Conservation (phyloP, 805 yeast species). For the Wickerhamomyces strasburgensis region DNA sequence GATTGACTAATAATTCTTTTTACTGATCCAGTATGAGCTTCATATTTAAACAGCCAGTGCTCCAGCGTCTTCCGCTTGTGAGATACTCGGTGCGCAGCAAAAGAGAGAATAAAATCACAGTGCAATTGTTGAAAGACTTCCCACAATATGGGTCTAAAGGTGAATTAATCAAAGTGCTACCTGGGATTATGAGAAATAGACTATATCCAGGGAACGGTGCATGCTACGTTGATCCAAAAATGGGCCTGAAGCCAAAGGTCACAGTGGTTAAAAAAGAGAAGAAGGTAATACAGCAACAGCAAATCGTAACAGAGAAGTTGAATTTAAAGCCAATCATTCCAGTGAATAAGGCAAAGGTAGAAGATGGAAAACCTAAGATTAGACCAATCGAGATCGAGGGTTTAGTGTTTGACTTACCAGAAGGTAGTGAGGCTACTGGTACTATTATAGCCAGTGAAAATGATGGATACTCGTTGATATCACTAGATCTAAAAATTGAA, state of each 20-base stretch:
- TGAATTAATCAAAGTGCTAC: slow-evolving; percentile 67
- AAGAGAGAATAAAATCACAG: slow-evolving; percentile 52
- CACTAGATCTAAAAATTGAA: slow-evolving; percentile 18
- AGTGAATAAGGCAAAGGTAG: slow-evolving; percentile 4
- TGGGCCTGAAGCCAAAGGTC: slow-evolving; percentile 22
- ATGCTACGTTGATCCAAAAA: slow-evolving; percentile 45
- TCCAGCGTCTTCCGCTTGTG: slow-evolving; percentile 27
- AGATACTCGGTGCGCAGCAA: slow-evolving; percentile 44
- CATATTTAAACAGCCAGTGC: slow-evolving; percentile 6
- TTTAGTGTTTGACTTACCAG: slow-evolving; percentile 18
- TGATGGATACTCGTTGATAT: slow-evolving; percentile 19
- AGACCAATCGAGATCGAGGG: slow-evolving; percentile 19
- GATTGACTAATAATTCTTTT: slow-evolving; percentile 3
- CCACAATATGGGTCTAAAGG: slow-evolving; percentile 64
- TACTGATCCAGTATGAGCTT: slow-evolving; percentile 9
- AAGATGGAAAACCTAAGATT: slow-evolving; percentile 4
- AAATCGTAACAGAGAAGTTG: slow-evolving; percentile 4
- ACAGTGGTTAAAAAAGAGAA: slow-evolving; percentile 22
- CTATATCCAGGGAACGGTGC: slow-evolving; percentile 73
- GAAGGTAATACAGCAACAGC: slow-evolving; percentile 11
- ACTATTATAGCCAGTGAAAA: slow-evolving; percentile 8
- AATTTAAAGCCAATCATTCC: neutral
- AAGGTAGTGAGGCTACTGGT: slow-evolving; percentile 1
- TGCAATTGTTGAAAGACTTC: slow-evolving; percentile 70
- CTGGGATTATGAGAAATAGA: slow-evolving; percentile 77